Conservation (phyloP, 495 filamentous ascomycete species). For the Talaromyces nanjingensis region DNA sequence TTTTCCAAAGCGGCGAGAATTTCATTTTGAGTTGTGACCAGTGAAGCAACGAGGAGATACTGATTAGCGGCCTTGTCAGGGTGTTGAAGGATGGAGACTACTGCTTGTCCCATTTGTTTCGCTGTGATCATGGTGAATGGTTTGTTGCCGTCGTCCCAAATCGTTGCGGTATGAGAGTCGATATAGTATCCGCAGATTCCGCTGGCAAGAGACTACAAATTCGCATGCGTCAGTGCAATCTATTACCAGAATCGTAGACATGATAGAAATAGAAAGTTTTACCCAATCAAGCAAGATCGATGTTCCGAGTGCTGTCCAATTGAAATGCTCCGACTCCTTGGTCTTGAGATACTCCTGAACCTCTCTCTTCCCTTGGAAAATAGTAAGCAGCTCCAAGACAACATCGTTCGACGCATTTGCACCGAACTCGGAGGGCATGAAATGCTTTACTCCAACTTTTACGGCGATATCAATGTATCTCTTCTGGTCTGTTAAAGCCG, state of each 20-base stretch:
- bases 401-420: constrained; percentile 23
- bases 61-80: constrained; percentile 36
- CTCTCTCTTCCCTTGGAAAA: constrained; percentile 37
- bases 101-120: constrained; percentile 27
- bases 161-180: constrained; percentile 30
- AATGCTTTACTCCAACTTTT: constrained; percentile 50
- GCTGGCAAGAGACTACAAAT: constrained; percentile 23
- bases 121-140: constrained; percentile 34
- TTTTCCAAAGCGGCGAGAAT: constrained; percentile 37
- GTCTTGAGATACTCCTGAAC: constrained; percentile 38
- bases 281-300: constrained; percentile 48
- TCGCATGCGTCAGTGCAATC: no score
- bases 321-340: constrained; percentile 31
- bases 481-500: constrained; percentile 31
- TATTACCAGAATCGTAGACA: not conserved
- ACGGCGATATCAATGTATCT: constrained; percentile 54
- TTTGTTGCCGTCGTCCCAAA: constrained; percentile 37
- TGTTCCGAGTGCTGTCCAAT: constrained; percentile 43
- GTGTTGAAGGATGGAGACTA: constrained; percentile 30
- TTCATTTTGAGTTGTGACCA: constrained; percentile 38
- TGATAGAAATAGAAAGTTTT: not conserved
- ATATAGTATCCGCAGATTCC: constrained; percentile 41
- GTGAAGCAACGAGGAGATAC: constrained; percentile 41
- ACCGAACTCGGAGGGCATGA: constrained; percentile 33
- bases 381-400: constrained; percentile 30